These are phyloP conservation scores for Urostyla sp. DNA, from an alignment of 73 alveolate species.

Conservation along the genomic window DNA sequence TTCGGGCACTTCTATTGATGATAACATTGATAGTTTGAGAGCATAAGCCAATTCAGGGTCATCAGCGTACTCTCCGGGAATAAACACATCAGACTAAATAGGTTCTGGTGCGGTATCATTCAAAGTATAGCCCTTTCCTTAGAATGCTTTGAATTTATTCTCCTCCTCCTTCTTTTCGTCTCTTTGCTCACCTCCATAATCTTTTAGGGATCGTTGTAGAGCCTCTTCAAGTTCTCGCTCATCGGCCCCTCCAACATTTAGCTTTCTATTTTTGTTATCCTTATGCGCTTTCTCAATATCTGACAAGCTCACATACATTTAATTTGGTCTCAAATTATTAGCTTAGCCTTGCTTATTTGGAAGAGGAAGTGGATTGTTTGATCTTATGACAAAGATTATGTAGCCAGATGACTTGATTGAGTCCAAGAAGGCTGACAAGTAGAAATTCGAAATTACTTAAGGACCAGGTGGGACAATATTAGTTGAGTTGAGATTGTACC, in stretches of 20 bases:
- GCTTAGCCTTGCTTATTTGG: constrained; percentile 59
- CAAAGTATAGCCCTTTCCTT: constrained; percentile 65
- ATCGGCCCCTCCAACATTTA: constrained; percentile 81
- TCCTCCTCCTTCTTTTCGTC: constrained; percentile 35
- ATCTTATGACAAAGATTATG: constrained; percentile 86
- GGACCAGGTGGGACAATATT: constrained; percentile 92
- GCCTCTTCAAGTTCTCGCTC: constrained; percentile 86
- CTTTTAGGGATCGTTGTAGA: constrained; percentile 76
- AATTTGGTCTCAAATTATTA: constrained; percentile 67
- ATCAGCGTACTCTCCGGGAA: constrained; percentile 33
- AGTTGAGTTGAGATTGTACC: constrained; percentile 95
- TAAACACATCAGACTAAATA: constrained; percentile 29
- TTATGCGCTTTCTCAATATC: constrained; percentile 60
- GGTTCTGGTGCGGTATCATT: constrained; percentile 10
- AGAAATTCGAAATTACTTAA: constrained; percentile 85
- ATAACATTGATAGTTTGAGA: constrained; percentile 32
- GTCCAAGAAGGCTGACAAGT: constrained; percentile 86
- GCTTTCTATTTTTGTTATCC: constrained; percentile 62
- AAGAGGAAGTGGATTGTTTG: constrained; percentile 55
- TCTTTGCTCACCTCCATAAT: constrained; percentile 60
- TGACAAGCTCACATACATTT: constrained; percentile 66
- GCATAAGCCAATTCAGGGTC: constrained; percentile 72
- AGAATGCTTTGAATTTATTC: constrained; percentile 53
- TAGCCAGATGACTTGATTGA: constrained; percentile 86
- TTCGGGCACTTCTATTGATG: constrained; percentile 47